These are phyloP conservation scores for Parasitella parasitica DNA, from an alignment of 371 early-diverging fungal species.

Conservation along the genomic window DNA sequence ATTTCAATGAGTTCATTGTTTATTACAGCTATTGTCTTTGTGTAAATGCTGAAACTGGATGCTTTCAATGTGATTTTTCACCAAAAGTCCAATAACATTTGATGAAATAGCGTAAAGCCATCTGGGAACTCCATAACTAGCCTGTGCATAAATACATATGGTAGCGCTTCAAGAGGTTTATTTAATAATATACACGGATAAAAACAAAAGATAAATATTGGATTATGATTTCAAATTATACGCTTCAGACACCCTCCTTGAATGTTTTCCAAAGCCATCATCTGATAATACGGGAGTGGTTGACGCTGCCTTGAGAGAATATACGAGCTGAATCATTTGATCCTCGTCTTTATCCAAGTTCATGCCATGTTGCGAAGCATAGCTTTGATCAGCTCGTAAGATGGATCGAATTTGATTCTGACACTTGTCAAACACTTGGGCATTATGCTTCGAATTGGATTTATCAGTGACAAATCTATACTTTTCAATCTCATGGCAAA, in stretches of 20 bases:
- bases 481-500: constrained; percentile 49
- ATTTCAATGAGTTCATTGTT: too few species aligned
- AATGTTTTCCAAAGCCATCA: constrained; percentile 26
- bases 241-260: constrained; percentile 44
- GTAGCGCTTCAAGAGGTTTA: too few species aligned
- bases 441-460: constrained; percentile 33
- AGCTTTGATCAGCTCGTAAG: constrained; percentile 43
- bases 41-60: too few species aligned
- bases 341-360: constrained; percentile 42
- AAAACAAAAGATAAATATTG: not conserved
- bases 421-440: constrained; percentile 53
- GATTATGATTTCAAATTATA: constrained; percentile 38
- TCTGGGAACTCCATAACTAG: too few species aligned
- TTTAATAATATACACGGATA: not conserved
- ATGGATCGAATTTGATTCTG: constrained; percentile 52
- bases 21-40: too few species aligned
- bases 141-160: too few species aligned
- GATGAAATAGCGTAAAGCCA: too few species aligned
- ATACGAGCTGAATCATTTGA: constrained; percentile 55
- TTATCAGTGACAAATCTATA: constrained; percentile 40
- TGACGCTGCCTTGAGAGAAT: constrained; percentile 40
- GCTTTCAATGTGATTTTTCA: too few species aligned
- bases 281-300: constrained; percentile 9
- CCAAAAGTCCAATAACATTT: too few species aligned
- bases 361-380: constrained; percentile 50